phyloP scores from a whole-genome alignment of 768 basidiomycete genomes.

The Calvatia gigantea region DNA sequence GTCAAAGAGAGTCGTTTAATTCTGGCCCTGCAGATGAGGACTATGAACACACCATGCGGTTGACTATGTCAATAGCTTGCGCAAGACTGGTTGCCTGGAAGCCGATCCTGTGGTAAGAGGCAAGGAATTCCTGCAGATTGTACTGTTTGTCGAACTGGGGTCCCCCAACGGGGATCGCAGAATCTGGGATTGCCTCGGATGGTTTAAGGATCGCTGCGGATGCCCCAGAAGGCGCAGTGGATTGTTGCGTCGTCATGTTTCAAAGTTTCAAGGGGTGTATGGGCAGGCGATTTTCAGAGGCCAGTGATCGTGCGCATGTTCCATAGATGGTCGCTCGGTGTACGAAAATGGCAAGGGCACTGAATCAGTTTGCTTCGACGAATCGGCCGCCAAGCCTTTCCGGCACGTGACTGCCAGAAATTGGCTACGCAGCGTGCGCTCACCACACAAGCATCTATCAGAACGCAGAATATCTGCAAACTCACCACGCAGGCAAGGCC shows the following conservation, averaged over 20 bases:
- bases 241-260: not conserved
- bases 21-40: not conserved
- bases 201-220: conserved; percentile 76
- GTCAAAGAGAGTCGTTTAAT: conserved; percentile 2
- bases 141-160: conserved; percentile 78
- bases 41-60: conserved; percentile 73
- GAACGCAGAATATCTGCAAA: not conserved
- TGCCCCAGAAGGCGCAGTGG: conserved; percentile 42
- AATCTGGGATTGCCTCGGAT: conserved; percentile 66
- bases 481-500: not conserved
- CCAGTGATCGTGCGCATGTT: not conserved
- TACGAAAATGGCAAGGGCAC: not conserved
- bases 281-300: not conserved
- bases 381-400: too few species aligned
- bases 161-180: conserved; percentile 73
- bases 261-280: conserved; percentile 26
- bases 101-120: conserved; percentile 85
- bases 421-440: not conserved
- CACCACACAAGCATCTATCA: not conserved
- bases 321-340: not conserved
- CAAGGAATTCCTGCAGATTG: conserved; percentile 66
- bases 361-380: not conserved
- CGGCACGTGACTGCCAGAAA: conserved; percentile 12
- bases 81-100: conserved; percentile 97
- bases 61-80: conserved; percentile 83